Evolutionary conservation across 78 protist genomes (phyloP).

Genomic region (Chrysochromulina tobinii): DNA sequence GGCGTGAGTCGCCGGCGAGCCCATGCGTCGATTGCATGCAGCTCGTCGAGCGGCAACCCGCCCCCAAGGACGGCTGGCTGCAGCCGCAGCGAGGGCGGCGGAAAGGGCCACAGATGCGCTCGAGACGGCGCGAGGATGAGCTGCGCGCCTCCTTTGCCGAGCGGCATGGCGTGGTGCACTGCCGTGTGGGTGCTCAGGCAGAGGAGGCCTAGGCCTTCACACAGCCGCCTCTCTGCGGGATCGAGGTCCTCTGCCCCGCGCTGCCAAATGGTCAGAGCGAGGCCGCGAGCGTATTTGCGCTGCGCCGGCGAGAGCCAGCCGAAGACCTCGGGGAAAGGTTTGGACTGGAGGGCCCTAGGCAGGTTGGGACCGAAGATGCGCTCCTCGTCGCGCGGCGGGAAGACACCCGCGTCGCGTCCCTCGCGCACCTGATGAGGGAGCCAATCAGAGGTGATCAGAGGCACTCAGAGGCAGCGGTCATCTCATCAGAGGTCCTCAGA

Average conservation of each 20-base stretch:
- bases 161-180: background rate
- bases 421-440: background rate
- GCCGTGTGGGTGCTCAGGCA: background rate
- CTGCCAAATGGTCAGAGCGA: background rate
- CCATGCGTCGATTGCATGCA: background rate
- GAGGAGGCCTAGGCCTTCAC: background rate
- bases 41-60: background rate
- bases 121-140: background rate
- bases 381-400: constrained; percentile 21
- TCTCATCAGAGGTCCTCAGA: background rate
- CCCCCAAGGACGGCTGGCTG: background rate
- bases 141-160: background rate
- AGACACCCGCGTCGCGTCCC: constrained; percentile 13
- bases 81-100: background rate
- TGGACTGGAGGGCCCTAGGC: background rate
- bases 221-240: background rate
- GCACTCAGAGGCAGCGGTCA: background rate
- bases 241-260: background rate
- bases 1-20: background rate
- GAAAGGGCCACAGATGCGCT: background rate
- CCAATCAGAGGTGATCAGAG: too few species aligned
- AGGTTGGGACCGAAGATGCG: background rate
- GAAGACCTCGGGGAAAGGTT: background rate
- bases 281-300: background rate
- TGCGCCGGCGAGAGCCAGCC: background rate